Conservation (phyloP, 352 stramenopile genomes). For the Pythium pyrilobum region DNA sequence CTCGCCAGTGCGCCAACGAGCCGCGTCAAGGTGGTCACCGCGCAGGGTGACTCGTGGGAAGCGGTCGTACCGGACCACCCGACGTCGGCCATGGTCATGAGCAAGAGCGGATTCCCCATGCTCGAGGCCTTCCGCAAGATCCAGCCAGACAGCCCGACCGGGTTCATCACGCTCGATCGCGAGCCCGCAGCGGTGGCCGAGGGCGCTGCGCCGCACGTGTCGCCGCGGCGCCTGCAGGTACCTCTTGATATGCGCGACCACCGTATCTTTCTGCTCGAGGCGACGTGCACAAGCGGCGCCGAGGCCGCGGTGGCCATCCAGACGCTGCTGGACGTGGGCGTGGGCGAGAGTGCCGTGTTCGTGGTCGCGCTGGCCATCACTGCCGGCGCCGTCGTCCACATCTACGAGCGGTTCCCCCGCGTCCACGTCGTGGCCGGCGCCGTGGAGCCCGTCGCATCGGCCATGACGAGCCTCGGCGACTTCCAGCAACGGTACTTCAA, state of each 20-base stretch:
- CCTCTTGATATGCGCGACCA: slow-evolving; percentile 17
- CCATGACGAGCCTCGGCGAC: slow-evolving; percentile 26
- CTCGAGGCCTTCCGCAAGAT: slow-evolving; percentile 23
- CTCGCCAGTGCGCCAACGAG: slow-evolving; percentile 15
- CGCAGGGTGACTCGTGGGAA: slow-evolving; percentile 1
- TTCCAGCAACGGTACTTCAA: slow-evolving; percentile 35
- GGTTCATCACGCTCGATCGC: slow-evolving; percentile 24
- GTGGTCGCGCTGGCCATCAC: slow-evolving; percentile 33
- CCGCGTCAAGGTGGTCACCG: slow-evolving; percentile 11
- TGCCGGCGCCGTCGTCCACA: slow-evolving; percentile 16
- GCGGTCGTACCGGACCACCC: slow-evolving; percentile 5
- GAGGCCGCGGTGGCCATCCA: slow-evolving; percentile 26
- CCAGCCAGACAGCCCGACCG: slow-evolving; percentile 20
- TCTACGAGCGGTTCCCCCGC: slow-evolving; percentile 21
- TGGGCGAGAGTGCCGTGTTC: slow-evolving; percentile 18
- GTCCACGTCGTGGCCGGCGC: slow-evolving; percentile 26
- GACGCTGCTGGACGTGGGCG: slow-evolving; percentile 29
- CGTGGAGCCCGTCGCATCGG: slow-evolving; percentile 25
- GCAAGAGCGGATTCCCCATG: slow-evolving; percentile 21
- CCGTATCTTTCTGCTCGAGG: slow-evolving; percentile 28
- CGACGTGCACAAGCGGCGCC: slow-evolving; percentile 17
- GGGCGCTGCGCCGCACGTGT: background rate
- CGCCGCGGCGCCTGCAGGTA: slow-evolving; percentile 9
- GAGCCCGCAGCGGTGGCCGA: background rate
- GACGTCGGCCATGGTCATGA: slow-evolving; percentile 19